phyloP scores from a whole-genome alignment of 2,329 filamentous ascomycete genomes.

The Colletotrichum higginsianum region DNA sequence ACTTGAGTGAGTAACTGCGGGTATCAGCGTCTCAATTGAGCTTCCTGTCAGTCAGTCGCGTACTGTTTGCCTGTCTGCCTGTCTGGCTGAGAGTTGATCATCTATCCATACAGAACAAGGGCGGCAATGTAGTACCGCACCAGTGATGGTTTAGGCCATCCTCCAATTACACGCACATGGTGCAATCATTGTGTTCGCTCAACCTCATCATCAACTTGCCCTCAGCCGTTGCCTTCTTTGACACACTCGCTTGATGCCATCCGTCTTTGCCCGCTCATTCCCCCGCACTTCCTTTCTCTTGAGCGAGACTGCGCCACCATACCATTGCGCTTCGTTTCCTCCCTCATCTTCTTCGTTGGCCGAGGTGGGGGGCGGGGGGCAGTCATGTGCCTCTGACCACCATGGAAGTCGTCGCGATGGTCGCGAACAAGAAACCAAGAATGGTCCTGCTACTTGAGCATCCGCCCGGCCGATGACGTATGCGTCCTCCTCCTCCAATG shows the following conservation, averaged over 20 bases:
- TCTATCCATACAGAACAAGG: neutral
- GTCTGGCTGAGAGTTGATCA: neutral
- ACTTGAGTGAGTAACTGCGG: too few species aligned
- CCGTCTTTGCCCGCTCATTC: neutral
- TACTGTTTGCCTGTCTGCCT: too few species aligned
- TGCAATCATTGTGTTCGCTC: neutral
- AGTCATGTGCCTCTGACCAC: constrained; percentile 2
- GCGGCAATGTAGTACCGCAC: neutral
- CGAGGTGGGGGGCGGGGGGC: too few species aligned
- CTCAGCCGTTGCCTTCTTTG: neutral
- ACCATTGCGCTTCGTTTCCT: neutral
- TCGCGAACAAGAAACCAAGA: constrained; percentile 25
- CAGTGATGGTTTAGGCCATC: neutral
- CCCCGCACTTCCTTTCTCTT: neutral
- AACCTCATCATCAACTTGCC: neutral
- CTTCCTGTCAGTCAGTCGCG: too few species aligned
- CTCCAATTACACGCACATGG: neutral
- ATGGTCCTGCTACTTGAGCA: neutral
- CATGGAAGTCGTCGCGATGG: neutral
- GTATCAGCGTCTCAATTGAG: too few species aligned
- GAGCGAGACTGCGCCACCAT: neutral
- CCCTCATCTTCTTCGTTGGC: neutral
- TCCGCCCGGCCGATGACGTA: constrained; percentile 30
- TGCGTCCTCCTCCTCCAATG: neutral
- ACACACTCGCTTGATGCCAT: neutral